Conservation (phyloP, 192 early-diverging fungal genomes). For the Podila verticillata region DNA sequence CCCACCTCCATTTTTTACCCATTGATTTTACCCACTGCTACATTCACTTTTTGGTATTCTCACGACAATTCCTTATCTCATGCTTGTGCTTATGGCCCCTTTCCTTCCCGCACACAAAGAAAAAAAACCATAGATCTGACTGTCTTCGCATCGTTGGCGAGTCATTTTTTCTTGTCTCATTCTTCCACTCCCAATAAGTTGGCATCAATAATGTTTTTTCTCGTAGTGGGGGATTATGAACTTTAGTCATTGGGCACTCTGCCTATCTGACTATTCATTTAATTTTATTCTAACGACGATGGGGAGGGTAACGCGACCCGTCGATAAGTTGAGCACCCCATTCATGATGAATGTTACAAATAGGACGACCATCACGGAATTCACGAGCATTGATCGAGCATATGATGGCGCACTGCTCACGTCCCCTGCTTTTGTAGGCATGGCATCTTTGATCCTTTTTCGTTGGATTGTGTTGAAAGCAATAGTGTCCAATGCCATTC, state of each 20-base stretch:
- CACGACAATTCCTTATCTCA: too few relatives aligned
- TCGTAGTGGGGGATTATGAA: too few relatives aligned
- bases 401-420: background rate
- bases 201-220: too few relatives aligned
- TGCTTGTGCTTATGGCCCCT: too few relatives aligned
- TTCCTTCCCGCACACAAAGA: too few relatives aligned
- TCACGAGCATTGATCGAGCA: conserved; percentile 4
- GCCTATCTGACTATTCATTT: background rate
- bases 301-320: background rate
- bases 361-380: conserved; percentile 1
- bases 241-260: background rate
- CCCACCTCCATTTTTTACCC: too few relatives aligned
- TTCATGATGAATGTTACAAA: conserved; percentile 5
- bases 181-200: too few relatives aligned
- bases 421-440: background rate
- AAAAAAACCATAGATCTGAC: too few relatives aligned
- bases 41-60: too few relatives aligned
- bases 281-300: background rate
- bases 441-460: background rate
- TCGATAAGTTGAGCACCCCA: conserved; percentile 3
- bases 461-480: conserved; percentile 8
- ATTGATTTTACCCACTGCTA: too few relatives aligned
- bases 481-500: background rate
- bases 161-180: too few relatives aligned
- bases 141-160: too few relatives aligned